Evolutionary conservation across 228 moss, liverwort and hornwort species (phyloP).

Genomic region (Sphagnum magellanicum): DNA sequence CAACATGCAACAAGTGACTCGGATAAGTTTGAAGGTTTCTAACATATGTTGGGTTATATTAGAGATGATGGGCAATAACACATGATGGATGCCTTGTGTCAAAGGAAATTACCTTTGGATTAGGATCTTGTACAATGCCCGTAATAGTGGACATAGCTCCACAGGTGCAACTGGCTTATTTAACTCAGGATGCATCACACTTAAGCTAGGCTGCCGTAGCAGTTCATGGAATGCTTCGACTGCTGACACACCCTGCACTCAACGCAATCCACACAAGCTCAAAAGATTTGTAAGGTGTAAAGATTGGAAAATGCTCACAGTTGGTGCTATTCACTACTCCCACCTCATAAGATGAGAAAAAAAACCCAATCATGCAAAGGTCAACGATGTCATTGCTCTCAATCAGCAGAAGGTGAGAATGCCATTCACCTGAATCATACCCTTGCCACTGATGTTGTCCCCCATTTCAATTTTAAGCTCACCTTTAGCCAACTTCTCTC

Average conservation of each 20-base stretch:
- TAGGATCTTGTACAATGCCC: slow-evolving; percentile 39
- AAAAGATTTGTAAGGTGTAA: too few relatives aligned
- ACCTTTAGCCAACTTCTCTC: slow-evolving; percentile 80
- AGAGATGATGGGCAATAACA: neutral
- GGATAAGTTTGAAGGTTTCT: neutral
- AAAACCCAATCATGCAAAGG: too few relatives aligned
- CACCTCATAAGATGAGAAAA: too few relatives aligned
- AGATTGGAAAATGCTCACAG: too few relatives aligned
- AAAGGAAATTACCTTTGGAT: slow-evolving; percentile 18
- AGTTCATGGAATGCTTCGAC: slow-evolving; percentile 51
- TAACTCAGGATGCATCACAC: slow-evolving; percentile 43
- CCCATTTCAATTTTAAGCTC: slow-evolving; percentile 87
- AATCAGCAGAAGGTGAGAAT: too few relatives aligned
- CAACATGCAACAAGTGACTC: neutral
- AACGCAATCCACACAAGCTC: neutral
- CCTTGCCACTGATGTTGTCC: slow-evolving; percentile 86
- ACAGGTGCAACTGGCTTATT: slow-evolving; percentile 39
- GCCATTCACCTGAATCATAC: slow-evolving; percentile 84
- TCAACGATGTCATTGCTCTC: too few relatives aligned
- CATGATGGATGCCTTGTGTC: too few relatives aligned
- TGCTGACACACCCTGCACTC: slow-evolving; percentile 45
- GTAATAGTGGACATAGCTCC: slow-evolving; percentile 56
- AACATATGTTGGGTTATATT: too few relatives aligned
- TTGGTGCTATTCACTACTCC: too few relatives aligned
- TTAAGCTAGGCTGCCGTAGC: slow-evolving; percentile 42